Percentiles rank a stretch among this genome's conserved stretches.
Evolutionary conservation across 148 eudicot species (phyloP).

Genomic region (Pharnaceum exiguum): DNA sequence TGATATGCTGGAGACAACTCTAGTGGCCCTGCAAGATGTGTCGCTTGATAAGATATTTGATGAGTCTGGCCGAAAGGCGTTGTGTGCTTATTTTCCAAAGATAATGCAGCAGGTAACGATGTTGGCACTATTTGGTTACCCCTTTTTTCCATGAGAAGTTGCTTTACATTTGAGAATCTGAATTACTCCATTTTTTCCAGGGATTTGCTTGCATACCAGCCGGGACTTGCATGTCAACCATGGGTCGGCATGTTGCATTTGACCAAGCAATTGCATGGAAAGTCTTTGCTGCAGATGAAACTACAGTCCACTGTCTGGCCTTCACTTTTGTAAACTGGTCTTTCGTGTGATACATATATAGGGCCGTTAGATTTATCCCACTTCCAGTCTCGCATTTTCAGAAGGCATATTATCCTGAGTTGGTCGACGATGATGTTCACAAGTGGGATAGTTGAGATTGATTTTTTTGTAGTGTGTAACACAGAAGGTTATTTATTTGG

Average conservation of each 20-base stretch:
- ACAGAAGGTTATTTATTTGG: conserved; percentile 8
- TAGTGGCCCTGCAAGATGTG: conserved; percentile 87
- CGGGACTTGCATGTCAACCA: conserved; percentile 79
- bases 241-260: conserved; percentile 81
- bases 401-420: too few species aligned
- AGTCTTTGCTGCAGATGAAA: conserved; percentile 71
- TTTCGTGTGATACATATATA: conserved; percentile 40
- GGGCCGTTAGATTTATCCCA: background rate
- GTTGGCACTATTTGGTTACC: too few species aligned
- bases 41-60: conserved; percentile 82
- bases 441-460: background rate
- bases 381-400: background rate
- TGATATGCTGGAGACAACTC: conserved; percentile 94
- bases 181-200: conserved; percentile 28
- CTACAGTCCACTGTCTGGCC: conserved; percentile 78
- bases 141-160: too few species aligned
- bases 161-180: background rate
- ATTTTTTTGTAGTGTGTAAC: conserved; percentile 7
- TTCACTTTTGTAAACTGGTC: conserved; percentile 93
- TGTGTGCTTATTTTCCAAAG: conserved; percentile 62
- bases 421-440: too few species aligned
- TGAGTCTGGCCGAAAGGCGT: conserved; percentile 61
- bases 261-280: conserved; percentile 87
- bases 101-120: conserved; percentile 80
- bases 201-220: conserved; percentile 78